A percentile compares a stretch with the other conserved stretches of the same genome.
Conservation (phyloP, 306 rosid genomes). For the Spatholobus suberectus region DNA sequence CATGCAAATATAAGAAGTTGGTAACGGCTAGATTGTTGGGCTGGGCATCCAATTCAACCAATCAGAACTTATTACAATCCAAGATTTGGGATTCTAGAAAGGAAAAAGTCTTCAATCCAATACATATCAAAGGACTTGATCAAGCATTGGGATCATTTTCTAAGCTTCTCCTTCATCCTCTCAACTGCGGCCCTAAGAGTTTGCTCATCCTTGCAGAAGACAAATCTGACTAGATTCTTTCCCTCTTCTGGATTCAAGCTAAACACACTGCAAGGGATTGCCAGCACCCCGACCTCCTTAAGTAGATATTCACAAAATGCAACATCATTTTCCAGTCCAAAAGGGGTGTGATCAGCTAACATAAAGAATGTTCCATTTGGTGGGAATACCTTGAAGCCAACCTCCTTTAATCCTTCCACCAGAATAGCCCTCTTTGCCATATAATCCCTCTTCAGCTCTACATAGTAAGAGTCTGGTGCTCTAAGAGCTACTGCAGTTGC, state of each 20-base stretch:
- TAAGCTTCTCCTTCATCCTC: slow-evolving; percentile 82
- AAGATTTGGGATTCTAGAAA: too few species aligned
- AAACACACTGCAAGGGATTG: slow-evolving; percentile 85
- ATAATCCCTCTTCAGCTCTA: slow-evolving; percentile 74
- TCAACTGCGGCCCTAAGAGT: slow-evolving; percentile 75
- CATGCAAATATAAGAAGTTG: too few species aligned
- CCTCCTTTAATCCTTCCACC: slow-evolving; percentile 77
- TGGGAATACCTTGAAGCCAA: slow-evolving; percentile 82
- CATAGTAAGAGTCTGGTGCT: slow-evolving; percentile 78
- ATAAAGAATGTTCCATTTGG: slow-evolving; percentile 82
- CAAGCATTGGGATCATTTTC: not conserved
- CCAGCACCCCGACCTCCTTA: slow-evolving; percentile 88
- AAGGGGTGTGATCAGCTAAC: slow-evolving; percentile 86
- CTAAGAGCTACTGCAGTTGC: slow-evolving; percentile 81
- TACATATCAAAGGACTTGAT: not conserved
- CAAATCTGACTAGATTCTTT: slow-evolving; percentile 80
- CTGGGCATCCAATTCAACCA: not conserved
- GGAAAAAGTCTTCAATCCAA: not conserved
- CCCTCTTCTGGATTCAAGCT: slow-evolving; percentile 89
- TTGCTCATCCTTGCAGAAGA: slow-evolving; percentile 88
- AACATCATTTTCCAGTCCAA: slow-evolving; percentile 76
- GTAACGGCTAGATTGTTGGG: not conserved
- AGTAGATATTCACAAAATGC: slow-evolving; percentile 83
- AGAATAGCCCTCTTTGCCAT: slow-evolving; percentile 73
- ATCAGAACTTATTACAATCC: not conserved